phyloP scores from a whole-genome alignment of 2,329 filamentous ascomycete genomes.

The Volutella citrinella region DNA sequence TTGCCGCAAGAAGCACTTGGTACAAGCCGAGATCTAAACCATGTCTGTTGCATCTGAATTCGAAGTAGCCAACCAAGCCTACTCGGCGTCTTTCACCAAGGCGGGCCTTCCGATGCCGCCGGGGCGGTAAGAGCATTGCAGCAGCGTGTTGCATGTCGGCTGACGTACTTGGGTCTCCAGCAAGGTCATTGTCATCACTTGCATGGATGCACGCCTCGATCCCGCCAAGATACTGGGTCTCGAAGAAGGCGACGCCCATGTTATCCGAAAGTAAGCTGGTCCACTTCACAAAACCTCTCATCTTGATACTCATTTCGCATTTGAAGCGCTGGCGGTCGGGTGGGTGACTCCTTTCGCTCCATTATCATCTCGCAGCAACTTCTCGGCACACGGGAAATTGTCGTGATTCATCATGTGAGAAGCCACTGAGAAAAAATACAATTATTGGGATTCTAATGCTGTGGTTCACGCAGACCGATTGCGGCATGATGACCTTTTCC shows the following conservation, averaged over 20 bases:
- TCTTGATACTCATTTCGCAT: no score
- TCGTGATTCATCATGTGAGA: constrained; percentile 63
- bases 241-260: constrained; percentile 69
- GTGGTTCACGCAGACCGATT: no score
- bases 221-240: constrained; percentile 67
- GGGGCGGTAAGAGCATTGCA: constrained; percentile 38
- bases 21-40: no score
- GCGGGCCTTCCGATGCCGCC: constrained; percentile 66
- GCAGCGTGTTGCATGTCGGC: background rate
- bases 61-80: constrained; percentile 43
- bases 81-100: constrained; percentile 64
- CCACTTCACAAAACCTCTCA: background rate
- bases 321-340: constrained; percentile 59
- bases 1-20: no score
- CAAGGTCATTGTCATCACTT: constrained; percentile 51
- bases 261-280: constrained; percentile 58
- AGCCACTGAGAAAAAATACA: constrained; percentile 17
- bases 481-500: constrained; percentile 60
- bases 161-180: constrained; percentile 7
- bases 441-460: background rate
- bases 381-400: constrained; percentile 68
- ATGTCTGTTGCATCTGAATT: constrained; percentile 24
- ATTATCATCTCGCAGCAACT: constrained; percentile 76
- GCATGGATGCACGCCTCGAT: constrained; percentile 76
- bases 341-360: constrained; percentile 65